Base-by-base conservation (phyloP, 179 eudicot species). In the Drosera spatulata region DNA sequence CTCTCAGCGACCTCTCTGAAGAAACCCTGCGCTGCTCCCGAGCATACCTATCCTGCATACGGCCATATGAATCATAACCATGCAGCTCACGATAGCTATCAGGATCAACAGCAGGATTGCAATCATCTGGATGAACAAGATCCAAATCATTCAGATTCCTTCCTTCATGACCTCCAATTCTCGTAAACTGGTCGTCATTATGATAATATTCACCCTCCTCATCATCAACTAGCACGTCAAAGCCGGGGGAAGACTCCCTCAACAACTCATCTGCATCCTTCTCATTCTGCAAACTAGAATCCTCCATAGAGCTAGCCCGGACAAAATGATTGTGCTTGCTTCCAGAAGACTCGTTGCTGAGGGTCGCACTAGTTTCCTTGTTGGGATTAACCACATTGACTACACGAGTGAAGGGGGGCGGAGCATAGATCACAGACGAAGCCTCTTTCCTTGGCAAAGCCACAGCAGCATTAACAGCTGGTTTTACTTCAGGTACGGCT, bases 231-330 rank as follows among this genome's bases (percentile, higher is more conserved):
- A 91, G 96, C 61, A 91, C 98, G 77, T 91, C 96, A 72, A 88
- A 91, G 46, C 98, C 98, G 70, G 98, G 98, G 40, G 98, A 88
- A 8, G 85, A 86, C 74, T 91, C 96, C 61, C 98, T 76, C 58
- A 86, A 79, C 43, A 75, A 67, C 56, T 85, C 95, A 60, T 82
- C 91, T 11, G 78, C 76, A 69, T 91, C 97, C 75, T 67, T 83
- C 50, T 75, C 66, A 64, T 74, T 78, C 69, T 77, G 75, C 50
- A 68, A 59, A 56, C 47, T 72, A 9, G 61, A 78, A 50, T 85
- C 82, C 39, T 82, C 88, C 55, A 68, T 58, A 45, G 54, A 63
- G 63, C 65, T 64, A 69, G 75, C 64, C 64, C 67, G 85, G 61
- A 74, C 76, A 38, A 64, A 62, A 68, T 60, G 77, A 22, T 57